phyloP scores from a whole-genome alignment of 768 basidiomycete species.

The Mycena vulgaris region DNA sequence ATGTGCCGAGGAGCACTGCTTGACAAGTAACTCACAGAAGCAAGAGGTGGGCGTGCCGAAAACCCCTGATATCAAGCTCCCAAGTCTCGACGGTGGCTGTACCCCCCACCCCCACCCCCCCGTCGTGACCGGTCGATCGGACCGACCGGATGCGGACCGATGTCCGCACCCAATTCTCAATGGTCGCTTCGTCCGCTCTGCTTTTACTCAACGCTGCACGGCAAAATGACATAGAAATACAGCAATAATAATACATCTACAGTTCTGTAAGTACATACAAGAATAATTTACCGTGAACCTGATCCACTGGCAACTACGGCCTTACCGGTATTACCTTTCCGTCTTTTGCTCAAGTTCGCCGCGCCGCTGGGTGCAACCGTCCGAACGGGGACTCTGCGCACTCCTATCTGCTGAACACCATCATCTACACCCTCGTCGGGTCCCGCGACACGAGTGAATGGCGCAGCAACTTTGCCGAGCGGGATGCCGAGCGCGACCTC shows the following conservation, averaged over 20 bases:
- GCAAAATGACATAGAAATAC: background rate
- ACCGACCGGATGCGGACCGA: too few species aligned
- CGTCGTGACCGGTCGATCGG: background rate
- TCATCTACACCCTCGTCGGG: conserved; percentile 4
- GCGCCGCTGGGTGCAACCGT: background rate
- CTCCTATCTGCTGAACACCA: background rate
- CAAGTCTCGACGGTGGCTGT: background rate
- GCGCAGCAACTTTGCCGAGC: background rate
- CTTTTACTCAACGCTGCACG: background rate
- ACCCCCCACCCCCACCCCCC: background rate
- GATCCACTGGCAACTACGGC: background rate
- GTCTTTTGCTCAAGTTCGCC: background rate
- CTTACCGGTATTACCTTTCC: background rate
- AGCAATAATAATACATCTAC: background rate
- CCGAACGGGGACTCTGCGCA: background rate
- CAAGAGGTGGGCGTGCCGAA: too few species aligned
- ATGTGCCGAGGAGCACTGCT: too few species aligned
- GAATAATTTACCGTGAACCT: background rate
- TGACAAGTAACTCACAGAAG: too few species aligned
- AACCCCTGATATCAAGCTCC: too few species aligned
- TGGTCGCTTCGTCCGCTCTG: background rate
- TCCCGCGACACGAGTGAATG: conserved; percentile 3
- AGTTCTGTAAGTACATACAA: too few species aligned
- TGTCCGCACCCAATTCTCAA: background rate
- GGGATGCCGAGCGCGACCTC: conserved; percentile 7